Evolutionary conservation across 805 yeast genomes (phyloP).

Genomic region (Lachancea thermotolerans): DNA sequence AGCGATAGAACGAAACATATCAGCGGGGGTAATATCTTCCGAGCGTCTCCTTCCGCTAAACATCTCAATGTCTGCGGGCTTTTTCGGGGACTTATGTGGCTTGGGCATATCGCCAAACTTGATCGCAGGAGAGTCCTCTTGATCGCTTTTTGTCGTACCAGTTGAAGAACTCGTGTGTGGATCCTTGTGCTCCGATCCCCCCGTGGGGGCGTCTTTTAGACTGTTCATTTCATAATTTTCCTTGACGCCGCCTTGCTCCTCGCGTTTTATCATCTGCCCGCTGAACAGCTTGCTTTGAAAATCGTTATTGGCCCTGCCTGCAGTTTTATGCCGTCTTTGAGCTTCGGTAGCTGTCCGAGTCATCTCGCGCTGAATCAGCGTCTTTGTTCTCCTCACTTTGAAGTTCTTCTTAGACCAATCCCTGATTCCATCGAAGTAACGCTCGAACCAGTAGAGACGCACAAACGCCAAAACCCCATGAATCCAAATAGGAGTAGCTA

Average conservation of each 20-base stretch:
- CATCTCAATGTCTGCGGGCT: conserved; percentile 20
- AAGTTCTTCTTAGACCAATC: conserved; percentile 70
- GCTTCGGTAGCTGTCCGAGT: conserved; percentile 11
- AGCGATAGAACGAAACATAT: conserved; percentile 76
- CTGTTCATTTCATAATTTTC: conserved; percentile 8
- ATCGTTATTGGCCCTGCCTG: conserved; percentile 12
- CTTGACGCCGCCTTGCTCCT: conserved; percentile 18
- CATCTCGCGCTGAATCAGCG: conserved; percentile 29
- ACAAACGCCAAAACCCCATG: conserved; percentile 72
- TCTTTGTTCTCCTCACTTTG: conserved; percentile 66
- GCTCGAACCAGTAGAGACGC: conserved; percentile 83
- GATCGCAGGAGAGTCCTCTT: conserved; percentile 2
- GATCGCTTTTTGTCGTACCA: conserved; percentile 3
- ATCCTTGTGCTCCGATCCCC: conserved; percentile 1
- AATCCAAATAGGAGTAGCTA: conserved; percentile 84
- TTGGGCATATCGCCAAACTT: conserved; percentile 7
- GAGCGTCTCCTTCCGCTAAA: conserved; percentile 31
- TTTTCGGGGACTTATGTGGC: conserved; percentile 4
- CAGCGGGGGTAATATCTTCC: conserved; percentile 66
- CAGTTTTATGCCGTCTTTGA: background rate
- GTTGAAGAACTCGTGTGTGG: conserved; percentile 3
- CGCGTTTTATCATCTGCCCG: conserved; percentile 30
- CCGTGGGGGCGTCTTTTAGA: background rate
- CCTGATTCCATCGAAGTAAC: conserved; percentile 76
- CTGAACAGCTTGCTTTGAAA: conserved; percentile 32